These are phyloP conservation scores for Blastocrithidia nonstop DNA, from an alignment of 208 protist genomes.

Conservation along the genomic window DNA sequence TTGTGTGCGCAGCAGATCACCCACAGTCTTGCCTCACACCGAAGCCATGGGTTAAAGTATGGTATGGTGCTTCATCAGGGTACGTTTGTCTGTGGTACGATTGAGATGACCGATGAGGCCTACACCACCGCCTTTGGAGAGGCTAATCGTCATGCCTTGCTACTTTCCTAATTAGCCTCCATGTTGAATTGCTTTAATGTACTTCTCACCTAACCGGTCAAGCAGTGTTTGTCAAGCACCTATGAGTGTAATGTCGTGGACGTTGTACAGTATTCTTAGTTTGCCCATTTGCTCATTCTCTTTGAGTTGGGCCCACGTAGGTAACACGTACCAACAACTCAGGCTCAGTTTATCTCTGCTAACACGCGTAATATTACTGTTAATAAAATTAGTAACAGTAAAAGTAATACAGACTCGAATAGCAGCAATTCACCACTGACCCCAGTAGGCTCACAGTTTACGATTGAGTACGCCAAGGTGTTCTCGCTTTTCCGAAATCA, in stretches of 20 bases:
- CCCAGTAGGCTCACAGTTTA: slow-evolving; percentile 13
- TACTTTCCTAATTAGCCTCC: slow-evolving; percentile 43
- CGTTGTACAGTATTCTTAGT: slow-evolving; percentile 31
- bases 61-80: slow-evolving; percentile 72
- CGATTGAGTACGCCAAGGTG: slow-evolving; percentile 45
- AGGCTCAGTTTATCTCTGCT: slow-evolving; percentile 15
- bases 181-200: slow-evolving; percentile 28
- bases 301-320: too few relatives aligned
- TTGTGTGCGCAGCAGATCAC: slow-evolving; percentile 57
- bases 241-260: slow-evolving; percentile 78
- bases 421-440: neutral
- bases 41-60: slow-evolving; percentile 39
- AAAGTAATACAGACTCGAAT: too few relatives aligned
- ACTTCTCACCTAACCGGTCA: slow-evolving; percentile 58
- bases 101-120: slow-evolving; percentile 63
- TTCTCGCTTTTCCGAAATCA: slow-evolving; percentile 70
- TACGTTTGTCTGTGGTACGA: slow-evolving; percentile 53
- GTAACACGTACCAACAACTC: too few relatives aligned
- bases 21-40: slow-evolving; percentile 23
- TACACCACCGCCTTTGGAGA: slow-evolving; percentile 69
- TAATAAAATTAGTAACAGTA: too few relatives aligned
- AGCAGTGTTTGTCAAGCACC: slow-evolving; percentile 38
- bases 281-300: slow-evolving; percentile 36
- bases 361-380: neutral
- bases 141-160: slow-evolving; percentile 32